phyloP scores from a whole-genome alignment of 768 basidiomycete genomes.

The Leucocoprinus sp. region DNA sequence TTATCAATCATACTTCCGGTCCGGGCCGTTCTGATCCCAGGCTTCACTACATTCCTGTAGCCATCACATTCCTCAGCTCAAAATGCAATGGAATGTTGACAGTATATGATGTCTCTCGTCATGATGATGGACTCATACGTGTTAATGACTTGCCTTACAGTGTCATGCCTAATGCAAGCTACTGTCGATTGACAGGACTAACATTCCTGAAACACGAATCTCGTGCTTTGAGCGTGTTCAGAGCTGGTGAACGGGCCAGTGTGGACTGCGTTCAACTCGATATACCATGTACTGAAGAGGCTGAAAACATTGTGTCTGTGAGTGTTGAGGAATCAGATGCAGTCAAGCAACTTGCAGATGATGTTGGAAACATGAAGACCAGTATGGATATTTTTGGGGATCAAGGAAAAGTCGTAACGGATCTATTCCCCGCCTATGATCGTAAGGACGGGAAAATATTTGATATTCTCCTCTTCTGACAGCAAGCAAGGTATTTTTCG shows the following conservation, averaged over 20 bases:
- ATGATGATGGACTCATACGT: slow-evolving; percentile 33
- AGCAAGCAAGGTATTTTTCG: slow-evolving; percentile 31
- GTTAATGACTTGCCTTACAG: slow-evolving; percentile 36
- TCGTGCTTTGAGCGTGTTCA: slow-evolving; percentile 24
- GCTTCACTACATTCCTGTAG: slow-evolving; percentile 23
- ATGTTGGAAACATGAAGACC: slow-evolving; percentile 18
- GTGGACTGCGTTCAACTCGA: slow-evolving; percentile 36
- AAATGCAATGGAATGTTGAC: slow-evolving; percentile 50
- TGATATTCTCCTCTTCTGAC: slow-evolving; percentile 2
- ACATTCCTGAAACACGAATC: slow-evolving; percentile 19
- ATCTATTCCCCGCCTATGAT: slow-evolving; percentile 47
- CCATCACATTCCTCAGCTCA: slow-evolving; percentile 51
- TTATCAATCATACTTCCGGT: slow-evolving; percentile 17
- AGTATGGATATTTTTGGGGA: slow-evolving; percentile 38
- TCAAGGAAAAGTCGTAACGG: slow-evolving; percentile 35
- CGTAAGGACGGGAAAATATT: slow-evolving; percentile 29
- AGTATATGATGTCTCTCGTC: slow-evolving; percentile 52
- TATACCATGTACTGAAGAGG: slow-evolving; percentile 12
- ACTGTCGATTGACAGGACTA: slow-evolving; percentile 17
- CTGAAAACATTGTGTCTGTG: slow-evolving; percentile 8
- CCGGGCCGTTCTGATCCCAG: background rate
- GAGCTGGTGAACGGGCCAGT: slow-evolving; percentile 39
- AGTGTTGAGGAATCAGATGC: slow-evolving; percentile 31
- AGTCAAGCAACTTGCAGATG: slow-evolving; percentile 28
- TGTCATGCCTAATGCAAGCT: slow-evolving; percentile 22